Evolutionary conservation across 169 alveolate species (phyloP), one percentile per base, ranked within the genome.

Genomic region (Pseudocohnilembus persalinus): DNA sequence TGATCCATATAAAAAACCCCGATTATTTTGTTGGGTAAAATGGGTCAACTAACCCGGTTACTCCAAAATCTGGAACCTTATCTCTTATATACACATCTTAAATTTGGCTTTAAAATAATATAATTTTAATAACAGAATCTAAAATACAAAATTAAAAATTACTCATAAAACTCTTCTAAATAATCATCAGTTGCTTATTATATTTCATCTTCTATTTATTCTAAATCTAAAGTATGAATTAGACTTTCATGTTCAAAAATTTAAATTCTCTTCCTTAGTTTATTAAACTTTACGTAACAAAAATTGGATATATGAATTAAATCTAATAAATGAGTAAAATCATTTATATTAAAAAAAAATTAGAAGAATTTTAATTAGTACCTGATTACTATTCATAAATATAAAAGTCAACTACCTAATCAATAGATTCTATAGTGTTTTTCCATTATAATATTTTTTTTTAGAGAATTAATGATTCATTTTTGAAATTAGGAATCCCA

Each of bases 1-100:
- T 79, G 29, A 79, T 63, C 84, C 84, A 79, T 27, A 79, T 29
- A 15, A 79, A 34, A 79, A 79, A 79, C 34, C 84, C 84, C n/a
- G 63, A 35, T 76, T 79, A 6, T n/a, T 28, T 25, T 0, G n/a
- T 29, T 0, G 84, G 73, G 34, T 34, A 35, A 63, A 49, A 79
- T 27, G 84, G 84, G 63, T 74, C 34, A 34, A 30, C 34, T 29
- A 79, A 79, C 0, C 77, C 84, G 15, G 84, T 79, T 49, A 34
- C 30, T 49, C 64, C 64, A 30, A 79, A 79, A 35, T 35, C 28
- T n/a, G 84, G 84, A 33, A 68, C 74, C 26, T 33, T 33, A n/a
- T 31, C 30, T 26, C 33, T 68, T 33, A 31, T 33, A 4, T 77
- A 27, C 15, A 31, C 29, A 31, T 77, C 63, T 26, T 77, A 63